These are phyloP conservation scores for Begonia loranthoides DNA, from an alignment of 306 rosid species.

Conservation along the genomic window DNA sequence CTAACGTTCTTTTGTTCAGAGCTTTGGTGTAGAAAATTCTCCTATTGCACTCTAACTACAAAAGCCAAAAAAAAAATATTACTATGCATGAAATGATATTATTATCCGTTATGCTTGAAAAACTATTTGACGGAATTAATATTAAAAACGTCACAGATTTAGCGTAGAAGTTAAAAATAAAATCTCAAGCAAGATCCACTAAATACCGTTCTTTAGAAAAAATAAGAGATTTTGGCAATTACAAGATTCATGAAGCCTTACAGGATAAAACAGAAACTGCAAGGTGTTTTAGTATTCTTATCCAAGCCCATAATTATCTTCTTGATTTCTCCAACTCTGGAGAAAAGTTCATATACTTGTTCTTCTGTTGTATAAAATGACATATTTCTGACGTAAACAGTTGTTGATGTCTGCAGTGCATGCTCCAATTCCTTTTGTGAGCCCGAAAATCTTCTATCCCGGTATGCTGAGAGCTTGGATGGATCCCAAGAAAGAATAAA, in stretches of 20 bases:
- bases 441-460: constrained; percentile 83
- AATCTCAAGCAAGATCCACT: too few relatives aligned
- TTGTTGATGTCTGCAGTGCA: constrained; percentile 50
- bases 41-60: too few relatives aligned
- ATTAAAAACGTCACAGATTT: too few relatives aligned
- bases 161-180: too few relatives aligned
- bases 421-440: constrained; percentile 75
- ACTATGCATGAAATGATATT: too few relatives aligned
- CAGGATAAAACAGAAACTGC: constrained; percentile 87
- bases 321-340: constrained; percentile 91
- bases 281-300: constrained; percentile 87
- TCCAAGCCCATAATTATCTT: constrained; percentile 97
- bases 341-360: constrained; percentile 82
- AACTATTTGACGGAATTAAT: too few relatives aligned
- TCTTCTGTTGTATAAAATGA: constrained; percentile 94
- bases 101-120: too few relatives aligned
- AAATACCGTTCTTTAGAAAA: too few relatives aligned
- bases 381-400: constrained; percentile 82
- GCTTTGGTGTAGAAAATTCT: too few relatives aligned
- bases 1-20: too few relatives aligned
- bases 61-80: too few relatives aligned
- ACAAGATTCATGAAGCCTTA: constrained; percentile 21
- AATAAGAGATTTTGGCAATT: too few relatives aligned
- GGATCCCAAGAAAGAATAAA: constrained; percentile 37
- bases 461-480: constrained; percentile 63